Evolutionary conservation across 768 basidiomycete species (phyloP).

Genomic region (Leucosporidium yakuticum): DNA sequence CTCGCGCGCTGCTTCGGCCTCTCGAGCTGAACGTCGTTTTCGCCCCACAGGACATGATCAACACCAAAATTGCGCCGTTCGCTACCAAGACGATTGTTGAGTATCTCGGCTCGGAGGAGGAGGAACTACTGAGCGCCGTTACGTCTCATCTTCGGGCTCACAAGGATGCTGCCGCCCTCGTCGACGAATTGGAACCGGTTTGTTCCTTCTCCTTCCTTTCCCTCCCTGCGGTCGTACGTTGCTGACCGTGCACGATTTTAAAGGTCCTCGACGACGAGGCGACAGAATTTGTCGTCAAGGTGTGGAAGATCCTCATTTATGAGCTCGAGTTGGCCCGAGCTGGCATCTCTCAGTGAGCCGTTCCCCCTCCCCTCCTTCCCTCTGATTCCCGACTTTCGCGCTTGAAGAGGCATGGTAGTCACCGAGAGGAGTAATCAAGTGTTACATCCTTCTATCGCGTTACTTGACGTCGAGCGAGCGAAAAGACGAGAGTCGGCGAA

Average conservation of each 20-base stretch:
- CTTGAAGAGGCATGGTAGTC: too few relatives aligned
- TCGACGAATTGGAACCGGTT: constrained; percentile 41
- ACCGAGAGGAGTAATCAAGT: constrained; percentile 6
- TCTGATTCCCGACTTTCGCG: not conserved
- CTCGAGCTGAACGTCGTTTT: not conserved
- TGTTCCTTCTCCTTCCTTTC: not conserved
- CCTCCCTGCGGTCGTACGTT: too few relatives aligned
- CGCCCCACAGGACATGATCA: constrained; percentile 30
- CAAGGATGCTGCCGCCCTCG: constrained; percentile 34
- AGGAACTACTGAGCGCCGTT: constrained; percentile 37
- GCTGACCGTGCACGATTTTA: too few relatives aligned
- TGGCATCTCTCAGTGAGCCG: constrained; percentile 4
- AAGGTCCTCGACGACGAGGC: constrained; percentile 40
- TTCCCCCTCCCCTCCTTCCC: not conserved
- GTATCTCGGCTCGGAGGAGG: constrained; percentile 38
- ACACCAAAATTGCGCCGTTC: constrained; percentile 32
- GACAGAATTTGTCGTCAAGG: constrained; percentile 37
- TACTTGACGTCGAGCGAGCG: not conserved
- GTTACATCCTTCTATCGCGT: not conserved
- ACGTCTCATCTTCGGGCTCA: constrained; percentile 35
- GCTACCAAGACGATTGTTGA: constrained; percentile 35
- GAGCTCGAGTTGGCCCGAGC: constrained; percentile 2
- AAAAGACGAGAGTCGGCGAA: not conserved
- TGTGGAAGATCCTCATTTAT: constrained; percentile 21
- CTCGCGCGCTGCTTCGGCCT: not conserved